Evolutionary conservation across 2,329 filamentous ascomycete genomes (phyloP), one percentile per base, ranked within the genome.

Genomic region (Trichoderma atroviride): DNA sequence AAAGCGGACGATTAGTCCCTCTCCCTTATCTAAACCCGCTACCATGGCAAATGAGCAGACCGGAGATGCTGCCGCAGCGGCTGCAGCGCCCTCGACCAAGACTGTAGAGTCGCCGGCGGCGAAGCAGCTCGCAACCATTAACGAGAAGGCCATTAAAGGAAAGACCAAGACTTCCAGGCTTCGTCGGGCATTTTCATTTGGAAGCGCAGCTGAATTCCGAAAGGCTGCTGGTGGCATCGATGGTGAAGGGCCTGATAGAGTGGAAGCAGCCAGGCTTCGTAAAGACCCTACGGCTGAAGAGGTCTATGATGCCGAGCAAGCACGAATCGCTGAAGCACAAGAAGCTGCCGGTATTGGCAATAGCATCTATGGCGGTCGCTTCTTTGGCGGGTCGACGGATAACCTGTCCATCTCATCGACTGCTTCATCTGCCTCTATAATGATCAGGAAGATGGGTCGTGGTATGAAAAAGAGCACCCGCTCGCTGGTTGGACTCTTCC

Each of bases 381-480:
- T 95, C 72, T 97, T 98, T 78, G 88, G 93, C 16, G 88, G 93
- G 16, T 99, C 96, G 5, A 98, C 93, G 0, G 96, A 99, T 80
- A 98, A 98, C 74, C 82, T 99, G 56, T 96, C 93, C 16, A 93
- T 96, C 72, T 95, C 92, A 1, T 96, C 93, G 4, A 96, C 93
- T 11, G 93, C 93, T 24, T 96, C 93, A 7, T 96, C 93, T 24
- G 93, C 93, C 40, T 96, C 93, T 35, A 89, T 96, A 75, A 96
- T 96, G 93, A 92, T 99, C 73, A 90, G 96, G 65, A 99, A 99
- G 83, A 99, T 99, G 96, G 96, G 96, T 68, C 93, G 94, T 73
- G 94, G 95, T n/a, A 92, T 98, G 89, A 98, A 97, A 86, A 96
- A 96, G 81, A 91, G 93, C 63, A 92, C 91, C 22, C 88, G 94